Percentiles rank a stretch among this genome's conserved stretches.
phyloP scores from a whole-genome alignment of 768 basidiomycete species.

The Pulveroboletus sp. region DNA sequence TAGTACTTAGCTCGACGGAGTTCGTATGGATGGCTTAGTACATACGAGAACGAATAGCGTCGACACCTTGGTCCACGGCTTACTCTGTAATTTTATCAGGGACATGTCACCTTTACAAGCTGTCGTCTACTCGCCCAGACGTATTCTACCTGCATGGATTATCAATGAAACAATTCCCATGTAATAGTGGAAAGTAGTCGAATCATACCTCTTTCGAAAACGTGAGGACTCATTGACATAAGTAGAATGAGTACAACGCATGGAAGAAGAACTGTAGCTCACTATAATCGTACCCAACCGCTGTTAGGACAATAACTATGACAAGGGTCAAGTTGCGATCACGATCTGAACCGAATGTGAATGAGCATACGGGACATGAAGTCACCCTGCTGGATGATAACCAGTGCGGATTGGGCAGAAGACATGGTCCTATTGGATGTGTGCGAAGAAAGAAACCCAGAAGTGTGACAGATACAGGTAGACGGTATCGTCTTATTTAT shows the following conservation, averaged over 20 bases:
- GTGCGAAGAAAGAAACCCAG: too few species aligned
- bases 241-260: too few species aligned
- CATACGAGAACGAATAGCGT: not conserved
- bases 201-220: constrained; percentile 3
- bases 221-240: not conserved
- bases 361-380: too few species aligned
- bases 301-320: not conserved
- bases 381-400: too few species aligned
- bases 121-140: not conserved
- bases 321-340: not conserved
- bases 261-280: not conserved
- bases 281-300: not conserved
- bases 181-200: not conserved
- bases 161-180: not conserved
- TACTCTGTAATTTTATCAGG: not conserved
- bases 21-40: not conserved
- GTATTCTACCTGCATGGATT: not conserved
- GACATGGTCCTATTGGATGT: too few species aligned
- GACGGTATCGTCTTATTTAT: too few species aligned
- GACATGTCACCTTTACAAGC: not conserved
- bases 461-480: too few species aligned
- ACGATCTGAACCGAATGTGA: not conserved
- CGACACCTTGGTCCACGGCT: not conserved
- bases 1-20: not conserved
- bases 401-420: too few species aligned